A percentile compares a stretch with the other conserved stretches of the same genome.
Evolutionary conservation across 805 yeast species (phyloP).

Genomic region (Cyberlindnera euphorbiae): DNA sequence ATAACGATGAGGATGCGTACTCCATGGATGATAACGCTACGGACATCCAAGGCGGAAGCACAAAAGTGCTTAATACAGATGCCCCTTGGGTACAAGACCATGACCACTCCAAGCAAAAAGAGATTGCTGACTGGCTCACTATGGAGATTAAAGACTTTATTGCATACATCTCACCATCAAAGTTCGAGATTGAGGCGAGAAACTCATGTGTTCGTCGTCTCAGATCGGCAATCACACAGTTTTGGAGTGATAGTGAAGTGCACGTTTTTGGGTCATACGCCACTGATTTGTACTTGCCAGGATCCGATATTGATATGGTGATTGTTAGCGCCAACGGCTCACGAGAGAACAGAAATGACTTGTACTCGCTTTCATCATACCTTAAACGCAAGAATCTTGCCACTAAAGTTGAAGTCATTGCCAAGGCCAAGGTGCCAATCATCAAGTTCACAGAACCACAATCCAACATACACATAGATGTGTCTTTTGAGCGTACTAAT

Average conservation of each 20-base stretch:
- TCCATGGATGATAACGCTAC: slow-evolving; percentile 26
- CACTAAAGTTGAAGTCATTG: slow-evolving; percentile 73
- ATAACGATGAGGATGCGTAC: slow-evolving; percentile 25
- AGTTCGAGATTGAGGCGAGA: slow-evolving; percentile 62
- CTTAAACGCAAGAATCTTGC: slow-evolving; percentile 61
- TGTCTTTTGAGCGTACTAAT: slow-evolving; percentile 81
- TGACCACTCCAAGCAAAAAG: slow-evolving; percentile 72
- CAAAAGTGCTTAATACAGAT: slow-evolving; percentile 23
- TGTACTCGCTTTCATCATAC: slow-evolving; percentile 70
- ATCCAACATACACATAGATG: slow-evolving; percentile 73
- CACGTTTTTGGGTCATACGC: slow-evolving; percentile 94
- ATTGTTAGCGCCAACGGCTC: slow-evolving; percentile 58
- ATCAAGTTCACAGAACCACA: slow-evolving; percentile 79
- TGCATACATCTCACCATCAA: slow-evolving; percentile 79
- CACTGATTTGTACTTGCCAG: slow-evolving; percentile 88
- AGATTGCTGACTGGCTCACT: slow-evolving; percentile 82
- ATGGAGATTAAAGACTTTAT: slow-evolving; percentile 82
- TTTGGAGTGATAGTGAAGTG: slow-evolving; percentile 78
- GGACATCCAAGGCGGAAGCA: slow-evolving; percentile 10
- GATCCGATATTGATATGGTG: slow-evolving; percentile 94
- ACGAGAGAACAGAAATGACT: slow-evolving; percentile 53
- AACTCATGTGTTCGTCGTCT: slow-evolving; percentile 59
- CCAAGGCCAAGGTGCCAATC: slow-evolving; percentile 90
- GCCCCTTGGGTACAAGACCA: slow-evolving; percentile 76
- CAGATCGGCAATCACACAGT: slow-evolving; percentile 42